A percentile compares a stretch with the other conserved stretches of the same genome.
These are phyloP conservation scores for Chlorella ohadii DNA, from an alignment of 139 green algal species.

Conservation along the genomic window DNA sequence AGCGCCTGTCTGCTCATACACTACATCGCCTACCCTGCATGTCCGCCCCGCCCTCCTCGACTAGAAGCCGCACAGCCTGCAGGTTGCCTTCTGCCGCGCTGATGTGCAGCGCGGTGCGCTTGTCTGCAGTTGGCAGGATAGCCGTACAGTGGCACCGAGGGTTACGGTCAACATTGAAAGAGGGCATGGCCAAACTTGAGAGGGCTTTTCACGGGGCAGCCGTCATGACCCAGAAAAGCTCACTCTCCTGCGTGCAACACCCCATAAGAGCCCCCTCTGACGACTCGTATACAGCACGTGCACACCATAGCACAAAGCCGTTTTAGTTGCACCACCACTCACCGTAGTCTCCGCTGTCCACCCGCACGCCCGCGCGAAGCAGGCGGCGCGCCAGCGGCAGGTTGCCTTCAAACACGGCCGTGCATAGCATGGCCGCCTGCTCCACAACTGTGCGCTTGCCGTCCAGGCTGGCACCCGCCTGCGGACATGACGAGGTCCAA, in stretches of 20 bases:
- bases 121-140: conserved; percentile 29
- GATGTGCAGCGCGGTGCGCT: conserved; percentile 71
- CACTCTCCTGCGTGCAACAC: too few species aligned
- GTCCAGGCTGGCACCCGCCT: conserved; percentile 14
- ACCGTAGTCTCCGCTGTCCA: conserved; percentile 64
- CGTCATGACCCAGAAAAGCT: too few species aligned
- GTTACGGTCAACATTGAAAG: too few species aligned
- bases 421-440: conserved; percentile 43
- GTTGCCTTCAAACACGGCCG: conserved; percentile 42
- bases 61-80: conserved; percentile 52
- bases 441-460: background rate
- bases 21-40: background rate
- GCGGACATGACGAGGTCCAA: too few species aligned
- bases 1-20: too few species aligned
- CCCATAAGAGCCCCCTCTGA: too few species aligned
- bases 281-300: too few species aligned
- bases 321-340: too few species aligned
- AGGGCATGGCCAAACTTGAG: too few species aligned
- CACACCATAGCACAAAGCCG: too few species aligned
- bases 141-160: too few species aligned
- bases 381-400: conserved; percentile 55
- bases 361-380: conserved; percentile 54
- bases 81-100: conserved; percentile 67
- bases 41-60: conserved; percentile 46
- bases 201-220: too few species aligned